Conservation (phyloP, 345 rosid genomes). For the Eucalyptus melliodora region DNA sequence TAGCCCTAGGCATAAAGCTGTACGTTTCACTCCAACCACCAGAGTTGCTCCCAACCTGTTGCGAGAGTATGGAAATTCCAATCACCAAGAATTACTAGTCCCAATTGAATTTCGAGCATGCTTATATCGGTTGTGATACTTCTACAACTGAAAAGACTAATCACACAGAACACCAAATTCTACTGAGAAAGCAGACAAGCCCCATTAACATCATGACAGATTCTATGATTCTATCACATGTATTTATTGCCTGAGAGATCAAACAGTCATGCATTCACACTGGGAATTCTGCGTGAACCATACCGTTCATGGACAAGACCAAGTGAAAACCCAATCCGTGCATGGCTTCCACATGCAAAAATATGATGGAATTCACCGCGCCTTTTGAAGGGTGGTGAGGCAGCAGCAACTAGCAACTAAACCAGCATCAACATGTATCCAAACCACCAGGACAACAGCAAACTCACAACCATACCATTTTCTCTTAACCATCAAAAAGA, state of each 20-base stretch:
- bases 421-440: not conserved
- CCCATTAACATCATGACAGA: not conserved
- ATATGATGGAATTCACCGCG: not conserved
- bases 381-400: not conserved
- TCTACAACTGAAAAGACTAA: not conserved
- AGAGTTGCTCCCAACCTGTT: constrained; percentile 73
- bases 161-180: not conserved
- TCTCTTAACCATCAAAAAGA: not conserved
- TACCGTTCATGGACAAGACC: not conserved
- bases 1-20: constrained; percentile 59
- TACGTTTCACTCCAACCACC: constrained; percentile 64
- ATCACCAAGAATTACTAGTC: not conserved
- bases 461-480: not conserved
- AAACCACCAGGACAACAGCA: not conserved
- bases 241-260: not conserved
- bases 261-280: not conserved
- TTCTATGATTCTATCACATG: not conserved
- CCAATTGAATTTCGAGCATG: not conserved
- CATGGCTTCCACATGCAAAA: not conserved
- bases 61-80: not conserved
- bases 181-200: not conserved
- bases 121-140: not conserved
- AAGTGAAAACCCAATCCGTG: not conserved
- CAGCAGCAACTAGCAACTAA: not conserved
- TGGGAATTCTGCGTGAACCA: not conserved